Evolutionary conservation across 2,329 filamentous ascomycete genomes (phyloP).

Genomic region (Gaeumannomyces tritici): DNA sequence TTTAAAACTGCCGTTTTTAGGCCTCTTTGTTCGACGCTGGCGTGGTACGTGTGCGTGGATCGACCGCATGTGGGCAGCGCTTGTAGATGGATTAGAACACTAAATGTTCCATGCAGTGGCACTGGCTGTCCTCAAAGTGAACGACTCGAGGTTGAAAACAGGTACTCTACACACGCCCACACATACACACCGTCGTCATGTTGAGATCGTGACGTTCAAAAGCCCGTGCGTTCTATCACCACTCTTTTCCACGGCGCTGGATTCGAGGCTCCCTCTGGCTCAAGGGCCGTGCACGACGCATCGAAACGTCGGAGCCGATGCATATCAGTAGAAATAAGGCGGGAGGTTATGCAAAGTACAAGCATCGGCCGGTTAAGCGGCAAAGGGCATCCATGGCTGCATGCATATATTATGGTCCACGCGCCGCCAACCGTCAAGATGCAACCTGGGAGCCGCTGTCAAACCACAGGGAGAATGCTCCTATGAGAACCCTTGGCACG

Average conservation of each 20-base stretch:
- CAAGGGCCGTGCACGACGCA: neutral
- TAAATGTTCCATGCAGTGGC: neutral
- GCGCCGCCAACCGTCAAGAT: neutral
- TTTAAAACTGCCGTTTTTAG: too few species aligned
- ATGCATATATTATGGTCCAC: neutral
- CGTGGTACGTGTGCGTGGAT: too few species aligned
- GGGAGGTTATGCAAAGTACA: neutral
- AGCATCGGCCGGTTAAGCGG: too few species aligned
- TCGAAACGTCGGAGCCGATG: neutral
- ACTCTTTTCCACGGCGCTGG: neutral
- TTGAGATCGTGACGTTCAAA: neutral
- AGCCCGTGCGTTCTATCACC: neutral
- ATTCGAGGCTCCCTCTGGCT: neutral
- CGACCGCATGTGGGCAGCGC: neutral
- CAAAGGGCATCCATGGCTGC: neutral
- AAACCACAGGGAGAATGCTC: neutral
- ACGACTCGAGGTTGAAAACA: neutral
- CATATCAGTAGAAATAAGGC: neutral
- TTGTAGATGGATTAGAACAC: neutral
- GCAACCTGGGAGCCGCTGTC: neutral
- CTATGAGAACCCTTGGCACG: too few species aligned
- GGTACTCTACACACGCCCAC: too few species aligned
- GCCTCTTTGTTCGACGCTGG: too few species aligned
- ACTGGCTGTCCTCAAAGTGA: neutral
- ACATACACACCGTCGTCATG: too few species aligned